Evolutionary conservation across 768 basidiomycete genomes (phyloP), one percentile per base, ranked within the genome.

Genomic region (Termitomyces bulborhizus): DNA sequence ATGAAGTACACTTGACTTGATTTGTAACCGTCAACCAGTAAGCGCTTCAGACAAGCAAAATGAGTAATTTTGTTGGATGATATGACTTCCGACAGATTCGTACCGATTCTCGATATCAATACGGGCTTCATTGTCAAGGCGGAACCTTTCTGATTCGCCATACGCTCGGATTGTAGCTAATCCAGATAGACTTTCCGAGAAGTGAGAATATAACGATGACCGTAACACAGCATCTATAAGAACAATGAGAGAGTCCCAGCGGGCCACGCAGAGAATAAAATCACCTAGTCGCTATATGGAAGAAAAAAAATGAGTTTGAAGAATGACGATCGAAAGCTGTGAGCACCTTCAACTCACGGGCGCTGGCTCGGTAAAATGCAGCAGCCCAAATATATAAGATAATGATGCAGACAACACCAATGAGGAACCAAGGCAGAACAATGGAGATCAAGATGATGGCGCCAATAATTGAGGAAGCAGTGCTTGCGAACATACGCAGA

Each of bases 151-250:
- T 3, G 78, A 67, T 66, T 91, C 94, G 11, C 86, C 85, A 57
- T 96, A 97, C 0, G 93, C 92, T 29, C 93, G 83, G 49, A 96
- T 93, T 7, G 92, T 94, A 0, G 89, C 79, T 39, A 96, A 69
- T 16, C 95, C 95, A 11, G 87, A 86, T 11, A 97, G 74, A 29
- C 88, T 90, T 72, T 97, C 94, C 3, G 91, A 90, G 70, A 97
- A 97, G 65, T 95, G 93, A 0, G 92, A 86, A 66, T 97, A 97
- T 16, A 98, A 71, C 0, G 87, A 85, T 0, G 90, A 89, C 26
- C 93, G 84, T 29, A 97, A 69, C n/a, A 96, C 77, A 26, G 91
- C 84, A 72, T 96, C 92, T 83, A 34, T n/a, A 46, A 44, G 24
- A 6, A 24, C 34, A 34, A 46, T 59, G 31, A 55, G 45, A 7